A percentile compares a stretch with the other conserved stretches of the same genome.
These are phyloP conservation scores for Naganishia friedmannii DNA, from an alignment of 768 basidiomycete genomes.

Conservation along the genomic window DNA sequence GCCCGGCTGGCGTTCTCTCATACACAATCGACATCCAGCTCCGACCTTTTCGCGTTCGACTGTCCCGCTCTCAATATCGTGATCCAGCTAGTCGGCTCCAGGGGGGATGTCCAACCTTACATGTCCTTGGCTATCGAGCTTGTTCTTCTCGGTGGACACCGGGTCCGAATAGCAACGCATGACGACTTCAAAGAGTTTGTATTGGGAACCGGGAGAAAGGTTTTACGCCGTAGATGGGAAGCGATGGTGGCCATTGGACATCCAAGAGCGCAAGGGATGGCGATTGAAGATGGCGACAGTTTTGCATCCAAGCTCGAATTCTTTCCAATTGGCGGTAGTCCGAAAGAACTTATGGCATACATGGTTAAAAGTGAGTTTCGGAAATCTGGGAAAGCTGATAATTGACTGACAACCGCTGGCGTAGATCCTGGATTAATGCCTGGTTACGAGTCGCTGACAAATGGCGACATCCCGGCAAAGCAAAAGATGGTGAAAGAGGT, in stretches of 20 bases:
- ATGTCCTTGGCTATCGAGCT: conserved; percentile 61
- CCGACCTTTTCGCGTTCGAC: conserved; percentile 39
- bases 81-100: conserved; percentile 67
- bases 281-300: conserved; percentile 2
- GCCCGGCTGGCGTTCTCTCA: neutral
- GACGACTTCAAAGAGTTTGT: conserved; percentile 63
- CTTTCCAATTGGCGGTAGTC: conserved; percentile 64
- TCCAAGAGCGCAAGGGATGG: neutral
- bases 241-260: neutral
- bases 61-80: conserved; percentile 60
- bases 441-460: conserved; percentile 60
- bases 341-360: conserved; percentile 66
- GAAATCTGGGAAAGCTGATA: neutral
- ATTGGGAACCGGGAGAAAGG: conserved; percentile 51
- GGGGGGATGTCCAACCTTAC: conserved; percentile 69
- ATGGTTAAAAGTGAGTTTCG: conserved; percentile 64
- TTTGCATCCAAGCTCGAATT: conserved; percentile 56
- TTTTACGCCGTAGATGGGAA: conserved; percentile 11
- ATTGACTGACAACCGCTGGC: neutral
- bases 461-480: conserved; percentile 64
- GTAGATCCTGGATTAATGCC: conserved; percentile 66
- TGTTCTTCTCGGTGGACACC: conserved; percentile 58
- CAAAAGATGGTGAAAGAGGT: conserved; percentile 61
- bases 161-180: conserved; percentile 65
- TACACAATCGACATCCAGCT: neutral